Conservation (phyloP, 148 eudicot species). For the Rheum nobile region DNA sequence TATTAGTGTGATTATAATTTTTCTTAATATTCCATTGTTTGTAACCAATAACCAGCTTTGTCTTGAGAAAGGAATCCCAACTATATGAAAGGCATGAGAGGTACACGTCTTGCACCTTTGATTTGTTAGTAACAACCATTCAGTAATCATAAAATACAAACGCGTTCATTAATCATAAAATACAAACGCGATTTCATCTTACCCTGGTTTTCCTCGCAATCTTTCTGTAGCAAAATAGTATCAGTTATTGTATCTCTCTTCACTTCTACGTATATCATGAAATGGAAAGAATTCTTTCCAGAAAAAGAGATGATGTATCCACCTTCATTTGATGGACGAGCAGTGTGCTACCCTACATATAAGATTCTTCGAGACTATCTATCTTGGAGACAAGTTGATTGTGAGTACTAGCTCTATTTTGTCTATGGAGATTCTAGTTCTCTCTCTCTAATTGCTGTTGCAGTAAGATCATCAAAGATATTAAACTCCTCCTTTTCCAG, state of each 20-base stretch:
- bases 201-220: no score
- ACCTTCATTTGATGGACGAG: conserved; percentile 59
- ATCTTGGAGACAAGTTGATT: conserved; percentile 73
- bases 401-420: conserved; percentile 30
- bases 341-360: conserved; percentile 52
- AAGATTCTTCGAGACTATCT: conserved; percentile 78
- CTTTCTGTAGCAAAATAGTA: conserved; percentile 64
- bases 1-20: no score
- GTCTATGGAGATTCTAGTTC: background rate
- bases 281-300: conserved; percentile 76
- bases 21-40: background rate
- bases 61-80: conserved; percentile 11
- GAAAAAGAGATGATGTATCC: conserved; percentile 37
- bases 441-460: background rate
- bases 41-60: conserved; percentile 4
- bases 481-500: conserved; percentile 20
- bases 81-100: conserved; percentile 5
- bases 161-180: no score
- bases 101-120: background rate
- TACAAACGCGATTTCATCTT: no score
- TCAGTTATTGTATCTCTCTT: conserved; percentile 73
- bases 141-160: no score
- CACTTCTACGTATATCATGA: conserved; percentile 47
- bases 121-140: background rate
- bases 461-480: background rate